phyloP scores from a whole-genome alignment of 257 asterid genomes.

The Solanum tacnaense region DNA sequence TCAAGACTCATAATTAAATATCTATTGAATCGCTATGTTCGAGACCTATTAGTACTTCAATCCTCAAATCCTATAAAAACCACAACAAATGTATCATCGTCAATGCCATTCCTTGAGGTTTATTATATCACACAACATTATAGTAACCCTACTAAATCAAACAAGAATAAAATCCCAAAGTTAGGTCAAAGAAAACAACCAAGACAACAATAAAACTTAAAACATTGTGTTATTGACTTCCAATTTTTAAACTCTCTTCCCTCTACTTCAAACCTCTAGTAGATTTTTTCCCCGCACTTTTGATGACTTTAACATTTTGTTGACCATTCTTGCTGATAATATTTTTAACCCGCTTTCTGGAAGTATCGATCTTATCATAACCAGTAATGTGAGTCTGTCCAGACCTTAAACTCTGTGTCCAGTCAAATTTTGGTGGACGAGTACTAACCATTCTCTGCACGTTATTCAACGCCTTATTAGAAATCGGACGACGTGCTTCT shows the following conservation, averaged over 20 bases:
- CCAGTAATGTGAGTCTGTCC: not conserved
- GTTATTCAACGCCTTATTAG: not conserved
- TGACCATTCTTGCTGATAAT: not conserved
- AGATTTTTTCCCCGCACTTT: not conserved
- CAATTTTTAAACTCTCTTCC: not conserved
- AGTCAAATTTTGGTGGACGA: conserved; percentile 25
- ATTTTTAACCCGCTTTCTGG: not conserved
- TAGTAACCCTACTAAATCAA: not conserved
- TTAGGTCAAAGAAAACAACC: not conserved
- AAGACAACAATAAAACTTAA: not conserved
- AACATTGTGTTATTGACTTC: not conserved
- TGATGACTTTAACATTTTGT: not conserved
- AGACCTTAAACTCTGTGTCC: conserved; percentile 53
- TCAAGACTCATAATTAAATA: not conserved
- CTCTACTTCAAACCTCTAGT: not conserved
- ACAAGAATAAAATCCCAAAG: not conserved
- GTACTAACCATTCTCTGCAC: not conserved
- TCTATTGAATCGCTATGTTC: not conserved
- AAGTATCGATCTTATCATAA: not conserved
- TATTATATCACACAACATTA: not conserved
- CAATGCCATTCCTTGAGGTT: not conserved
- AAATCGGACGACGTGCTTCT: conserved; percentile 1
- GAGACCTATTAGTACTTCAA: not conserved
- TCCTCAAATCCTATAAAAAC: not conserved
- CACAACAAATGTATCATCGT: not conserved